These are phyloP conservation scores for Pythium oligandrum DNA, from an alignment of 352 stramenopile species.

Conservation along the genomic window DNA sequence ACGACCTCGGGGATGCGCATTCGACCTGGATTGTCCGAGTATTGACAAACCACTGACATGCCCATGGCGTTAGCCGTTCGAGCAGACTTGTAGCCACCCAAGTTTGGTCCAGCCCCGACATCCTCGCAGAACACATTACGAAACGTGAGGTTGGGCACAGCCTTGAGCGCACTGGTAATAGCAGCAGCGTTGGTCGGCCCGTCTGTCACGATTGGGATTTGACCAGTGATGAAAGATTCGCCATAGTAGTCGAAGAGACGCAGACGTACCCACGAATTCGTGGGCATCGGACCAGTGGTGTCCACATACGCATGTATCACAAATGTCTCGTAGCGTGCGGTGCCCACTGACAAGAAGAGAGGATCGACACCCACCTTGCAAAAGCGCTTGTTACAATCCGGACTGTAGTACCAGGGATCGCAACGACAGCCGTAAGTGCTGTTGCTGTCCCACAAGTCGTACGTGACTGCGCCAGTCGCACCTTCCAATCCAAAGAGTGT, in stretches of 20 bases:
- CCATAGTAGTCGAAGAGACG: constrained; percentile 67
- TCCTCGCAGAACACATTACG: constrained; percentile 31
- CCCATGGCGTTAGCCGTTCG: constrained; percentile 10
- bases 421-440: constrained; percentile 85
- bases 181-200: neutral
- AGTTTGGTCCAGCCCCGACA: neutral
- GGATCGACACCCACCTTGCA: constrained; percentile 75
- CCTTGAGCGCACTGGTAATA: constrained; percentile 24
- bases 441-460: constrained; percentile 82
- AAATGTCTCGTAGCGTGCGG: constrained; percentile 43
- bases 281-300: neutral
- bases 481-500: constrained; percentile 34
- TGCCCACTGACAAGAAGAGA: constrained; percentile 40
- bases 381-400: constrained; percentile 67
- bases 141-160: constrained; percentile 48
- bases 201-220: constrained; percentile 27
- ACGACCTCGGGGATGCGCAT: constrained; percentile 49
- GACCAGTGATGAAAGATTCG: constrained; percentile 56
- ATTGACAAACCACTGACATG: constrained; percentile 55
- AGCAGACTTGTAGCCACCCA: too few relatives aligned
- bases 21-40: constrained; percentile 40
- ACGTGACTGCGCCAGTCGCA: constrained; percentile 18
- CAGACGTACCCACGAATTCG: constrained; percentile 29
- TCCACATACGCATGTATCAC: constrained; percentile 31
- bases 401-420: constrained; percentile 81